phyloP scores from a whole-genome alignment of 2,329 filamentous ascomycete genomes.

The Pyricularia pennisetigena region DNA sequence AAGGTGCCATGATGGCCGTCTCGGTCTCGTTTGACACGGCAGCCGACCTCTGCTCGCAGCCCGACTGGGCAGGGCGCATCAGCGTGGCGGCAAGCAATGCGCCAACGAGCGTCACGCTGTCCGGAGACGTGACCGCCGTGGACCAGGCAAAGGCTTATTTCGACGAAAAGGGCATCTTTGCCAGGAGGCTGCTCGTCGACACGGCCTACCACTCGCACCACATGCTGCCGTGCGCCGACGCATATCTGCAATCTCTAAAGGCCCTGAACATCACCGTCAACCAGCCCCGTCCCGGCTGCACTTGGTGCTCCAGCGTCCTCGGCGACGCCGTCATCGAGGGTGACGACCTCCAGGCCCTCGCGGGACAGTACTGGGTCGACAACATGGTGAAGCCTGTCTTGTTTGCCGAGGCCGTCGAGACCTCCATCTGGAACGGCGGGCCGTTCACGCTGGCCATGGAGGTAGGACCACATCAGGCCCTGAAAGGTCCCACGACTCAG shows the following conservation, averaged over 20 bases:
- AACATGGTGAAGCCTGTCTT: conserved; percentile 17
- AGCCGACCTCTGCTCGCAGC: conserved; percentile 17
- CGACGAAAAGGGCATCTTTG: no score
- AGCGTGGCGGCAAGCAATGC: conserved; percentile 22
- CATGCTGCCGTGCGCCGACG: conserved; percentile 23
- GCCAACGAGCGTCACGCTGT: conserved; percentile 22
- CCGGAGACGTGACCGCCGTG: conserved; percentile 20
- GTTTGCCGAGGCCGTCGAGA: conserved; percentile 14
- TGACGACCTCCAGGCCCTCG: neutral
- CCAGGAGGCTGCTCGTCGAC: conserved; percentile 30
- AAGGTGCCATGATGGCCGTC: conserved; percentile 25
- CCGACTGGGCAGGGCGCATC: no score
- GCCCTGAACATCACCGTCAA: no score
- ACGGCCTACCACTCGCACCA: conserved; percentile 40
- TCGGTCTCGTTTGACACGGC: conserved; percentile 18
- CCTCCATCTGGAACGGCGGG: no score
- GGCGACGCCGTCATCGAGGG: neutral
- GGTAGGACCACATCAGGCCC: conserved; percentile 19
- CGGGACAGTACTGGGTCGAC: conserved; percentile 15
- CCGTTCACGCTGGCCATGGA: conserved; percentile 16
- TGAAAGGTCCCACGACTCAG: conserved; percentile 17
- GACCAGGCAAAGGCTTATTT: conserved; percentile 8
- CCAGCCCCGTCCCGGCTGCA: no score
- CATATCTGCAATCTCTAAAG: no score
- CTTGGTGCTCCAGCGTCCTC: neutral